These are phyloP conservation scores for Pyricularia sp. DNA, from an alignment of 2,329 filamentous ascomycete genomes.

Conservation along the genomic window DNA sequence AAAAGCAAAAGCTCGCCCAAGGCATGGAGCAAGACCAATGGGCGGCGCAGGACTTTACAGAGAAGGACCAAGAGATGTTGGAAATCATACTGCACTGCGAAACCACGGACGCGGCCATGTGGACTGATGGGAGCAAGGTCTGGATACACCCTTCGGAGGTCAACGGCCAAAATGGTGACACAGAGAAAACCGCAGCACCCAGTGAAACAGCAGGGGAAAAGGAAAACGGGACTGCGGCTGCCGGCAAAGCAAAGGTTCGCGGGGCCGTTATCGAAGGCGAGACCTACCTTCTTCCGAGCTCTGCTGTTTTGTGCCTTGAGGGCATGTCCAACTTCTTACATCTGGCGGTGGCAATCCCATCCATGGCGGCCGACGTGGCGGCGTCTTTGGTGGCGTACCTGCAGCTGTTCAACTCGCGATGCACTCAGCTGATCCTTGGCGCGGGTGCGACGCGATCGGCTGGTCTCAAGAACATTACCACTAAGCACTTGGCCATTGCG, in stretches of 20 bases:
- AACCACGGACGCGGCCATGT: slow-evolving; percentile 58
- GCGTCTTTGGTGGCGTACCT: slow-evolving; percentile 74
- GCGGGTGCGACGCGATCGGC: slow-evolving; percentile 84
- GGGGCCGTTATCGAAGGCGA: slow-evolving; percentile 76
- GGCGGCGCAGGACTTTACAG: slow-evolving; percentile 67
- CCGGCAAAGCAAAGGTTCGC: slow-evolving; percentile 52
- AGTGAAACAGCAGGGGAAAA: not conserved
- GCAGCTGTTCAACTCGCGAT: slow-evolving; percentile 89
- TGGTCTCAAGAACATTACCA: slow-evolving; percentile 91
- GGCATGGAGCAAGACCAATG: slow-evolving; percentile 75
- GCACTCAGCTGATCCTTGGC: slow-evolving; percentile 91
- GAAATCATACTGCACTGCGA: slow-evolving; percentile 58
- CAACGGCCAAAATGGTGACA: slow-evolving; percentile 22
- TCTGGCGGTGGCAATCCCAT: slow-evolving; percentile 76
- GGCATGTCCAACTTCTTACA: slow-evolving; percentile 78
- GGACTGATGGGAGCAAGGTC: slow-evolving; percentile 52
- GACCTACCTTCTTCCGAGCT: slow-evolving; percentile 76
- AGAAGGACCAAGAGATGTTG: slow-evolving; percentile 51
- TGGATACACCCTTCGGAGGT: slow-evolving; percentile 40
- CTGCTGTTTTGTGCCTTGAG: slow-evolving; percentile 70
- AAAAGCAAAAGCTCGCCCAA: slow-evolving; percentile 66
- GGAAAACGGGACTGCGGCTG: slow-evolving; percentile 1
- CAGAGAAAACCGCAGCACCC: not conserved
- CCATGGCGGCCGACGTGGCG: slow-evolving; percentile 78
- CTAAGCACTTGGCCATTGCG: slow-evolving; percentile 86